These are phyloP conservation scores for Calonectria leucothoes DNA, from an alignment of 2,329 filamentous ascomycete genomes.

Conservation along the genomic window DNA sequence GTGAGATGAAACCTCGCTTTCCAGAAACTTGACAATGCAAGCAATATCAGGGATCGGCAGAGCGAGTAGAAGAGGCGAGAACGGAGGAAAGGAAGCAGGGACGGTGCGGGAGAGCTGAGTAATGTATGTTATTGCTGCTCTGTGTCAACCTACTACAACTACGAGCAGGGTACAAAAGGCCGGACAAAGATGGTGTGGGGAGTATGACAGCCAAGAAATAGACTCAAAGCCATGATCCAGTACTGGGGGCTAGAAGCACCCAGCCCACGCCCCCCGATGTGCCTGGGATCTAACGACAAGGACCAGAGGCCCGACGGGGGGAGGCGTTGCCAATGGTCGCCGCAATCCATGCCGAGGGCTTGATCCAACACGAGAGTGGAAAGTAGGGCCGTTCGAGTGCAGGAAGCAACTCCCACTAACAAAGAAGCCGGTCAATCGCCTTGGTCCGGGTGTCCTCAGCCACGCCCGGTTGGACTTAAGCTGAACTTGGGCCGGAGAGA, in stretches of 20 bases:
- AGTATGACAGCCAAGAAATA: constrained; percentile 28
- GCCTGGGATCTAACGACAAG: constrained; percentile 13
- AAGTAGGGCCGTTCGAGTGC: constrained; percentile 28
- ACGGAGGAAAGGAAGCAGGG: constrained; percentile 12
- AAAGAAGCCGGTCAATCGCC: constrained; percentile 26
- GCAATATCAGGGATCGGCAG: constrained; percentile 8
- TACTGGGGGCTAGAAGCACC: constrained; percentile 32
- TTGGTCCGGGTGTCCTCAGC: constrained; percentile 2
- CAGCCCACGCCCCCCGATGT: constrained; percentile 13
- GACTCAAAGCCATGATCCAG: constrained; percentile 4
- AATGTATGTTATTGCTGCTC: constrained; percentile 29
- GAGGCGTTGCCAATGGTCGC: constrained; percentile 16
- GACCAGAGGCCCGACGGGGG: constrained; percentile 21
- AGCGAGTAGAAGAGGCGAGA: constrained; percentile 16
- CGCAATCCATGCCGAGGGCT: constrained; percentile 22
- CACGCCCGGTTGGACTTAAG: not conserved
- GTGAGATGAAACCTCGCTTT: constrained; percentile 18
- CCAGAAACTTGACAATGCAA: constrained; percentile 24
- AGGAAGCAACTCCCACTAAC: constrained; percentile 25
- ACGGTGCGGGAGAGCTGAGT: constrained; percentile 31
- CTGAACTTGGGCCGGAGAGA: not conserved
- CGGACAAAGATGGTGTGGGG: constrained; percentile 33
- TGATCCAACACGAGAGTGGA: constrained; percentile 15
- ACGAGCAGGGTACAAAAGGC: constrained; percentile 22
- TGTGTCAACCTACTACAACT: constrained; percentile 10